Conservation (phyloP, 2,329 filamentous ascomycete species). For the Ascochyta viciae-villosae region DNA sequence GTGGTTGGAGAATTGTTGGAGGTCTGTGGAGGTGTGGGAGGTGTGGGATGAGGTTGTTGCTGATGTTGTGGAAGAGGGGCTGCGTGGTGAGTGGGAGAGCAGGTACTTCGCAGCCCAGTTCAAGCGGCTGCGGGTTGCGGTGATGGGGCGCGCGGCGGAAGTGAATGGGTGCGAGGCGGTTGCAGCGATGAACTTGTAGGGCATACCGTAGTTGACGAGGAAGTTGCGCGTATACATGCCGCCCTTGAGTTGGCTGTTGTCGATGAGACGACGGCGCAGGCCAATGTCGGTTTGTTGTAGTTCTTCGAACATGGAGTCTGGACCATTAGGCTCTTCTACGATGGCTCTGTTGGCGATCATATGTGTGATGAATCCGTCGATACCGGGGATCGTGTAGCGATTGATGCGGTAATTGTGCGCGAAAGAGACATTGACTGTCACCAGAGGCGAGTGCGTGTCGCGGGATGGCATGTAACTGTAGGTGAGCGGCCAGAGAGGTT, state of each 20-base stretch:
- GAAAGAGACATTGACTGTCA: constrained; percentile 45
- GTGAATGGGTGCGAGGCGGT: constrained; percentile 46
- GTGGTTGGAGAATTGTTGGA: neutral
- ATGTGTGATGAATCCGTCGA: constrained; percentile 58
- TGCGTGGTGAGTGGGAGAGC: constrained; percentile 36
- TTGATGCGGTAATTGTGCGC: constrained; percentile 53
- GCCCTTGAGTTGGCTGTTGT: constrained; percentile 39
- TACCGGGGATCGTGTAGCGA: constrained; percentile 57
- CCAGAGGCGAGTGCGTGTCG: constrained; percentile 38
- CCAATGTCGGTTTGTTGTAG: constrained; percentile 52
- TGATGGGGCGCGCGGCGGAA: constrained; percentile 51
- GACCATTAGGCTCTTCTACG: constrained; percentile 60
- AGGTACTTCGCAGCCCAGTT: constrained; percentile 62
- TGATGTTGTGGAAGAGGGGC: neutral
- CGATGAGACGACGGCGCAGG: constrained; percentile 27
- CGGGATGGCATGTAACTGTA: constrained; percentile 42
- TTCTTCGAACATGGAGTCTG: constrained; percentile 66
- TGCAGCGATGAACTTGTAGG: constrained; percentile 70
- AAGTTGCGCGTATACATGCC: constrained; percentile 62
- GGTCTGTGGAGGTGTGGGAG: neutral
- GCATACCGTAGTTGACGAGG: constrained; percentile 65
- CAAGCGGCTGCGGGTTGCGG: constrained; percentile 60
- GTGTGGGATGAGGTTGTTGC: neutral
- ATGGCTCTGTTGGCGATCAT: constrained; percentile 64
- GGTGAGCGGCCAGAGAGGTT: constrained; percentile 48